These are phyloP conservation scores for Obba rivulosa DNA, from an alignment of 768 basidiomycete species.

Conservation along the genomic window DNA sequence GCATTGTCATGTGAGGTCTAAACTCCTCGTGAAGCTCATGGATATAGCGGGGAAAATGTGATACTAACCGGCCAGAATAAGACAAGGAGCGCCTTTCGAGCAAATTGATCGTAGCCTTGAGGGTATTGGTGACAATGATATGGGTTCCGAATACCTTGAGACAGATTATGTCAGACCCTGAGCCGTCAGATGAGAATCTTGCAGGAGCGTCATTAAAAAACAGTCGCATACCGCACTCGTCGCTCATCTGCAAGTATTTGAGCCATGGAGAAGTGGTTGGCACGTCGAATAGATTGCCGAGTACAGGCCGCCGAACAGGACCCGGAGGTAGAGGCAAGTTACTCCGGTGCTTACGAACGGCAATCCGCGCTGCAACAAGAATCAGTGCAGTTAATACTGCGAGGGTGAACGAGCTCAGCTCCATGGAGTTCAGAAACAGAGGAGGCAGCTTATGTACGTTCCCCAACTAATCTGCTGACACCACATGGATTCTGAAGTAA, in stretches of 20 bases:
- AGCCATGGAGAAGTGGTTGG: conserved; percentile 20
- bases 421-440: too few relatives aligned
- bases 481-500: too few relatives aligned
- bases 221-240: conserved; percentile 9
- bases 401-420: too few relatives aligned
- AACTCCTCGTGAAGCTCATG: neutral
- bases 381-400: too few relatives aligned
- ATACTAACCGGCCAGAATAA: conserved; percentile 24
- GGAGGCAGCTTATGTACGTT: too few relatives aligned
- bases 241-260: conserved; percentile 12
- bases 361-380: too few relatives aligned
- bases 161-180: conserved; percentile 14
- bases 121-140: conserved; percentile 24
- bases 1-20: conserved; percentile 14
- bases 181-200: too few relatives aligned
- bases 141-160: conserved; percentile 18
- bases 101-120: conserved; percentile 23
- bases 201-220: too few relatives aligned
- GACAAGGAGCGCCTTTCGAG: conserved; percentile 24
- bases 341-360: too few relatives aligned
- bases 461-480: too few relatives aligned
- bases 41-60: too few relatives aligned
- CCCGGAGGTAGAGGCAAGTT: conserved; percentile 24
- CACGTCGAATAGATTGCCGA: conserved; percentile 24
- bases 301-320: conserved; percentile 18